Evolutionary conservation across 75 land plant species (phyloP).

Genomic region (Isoetes taiwanensis): DNA sequence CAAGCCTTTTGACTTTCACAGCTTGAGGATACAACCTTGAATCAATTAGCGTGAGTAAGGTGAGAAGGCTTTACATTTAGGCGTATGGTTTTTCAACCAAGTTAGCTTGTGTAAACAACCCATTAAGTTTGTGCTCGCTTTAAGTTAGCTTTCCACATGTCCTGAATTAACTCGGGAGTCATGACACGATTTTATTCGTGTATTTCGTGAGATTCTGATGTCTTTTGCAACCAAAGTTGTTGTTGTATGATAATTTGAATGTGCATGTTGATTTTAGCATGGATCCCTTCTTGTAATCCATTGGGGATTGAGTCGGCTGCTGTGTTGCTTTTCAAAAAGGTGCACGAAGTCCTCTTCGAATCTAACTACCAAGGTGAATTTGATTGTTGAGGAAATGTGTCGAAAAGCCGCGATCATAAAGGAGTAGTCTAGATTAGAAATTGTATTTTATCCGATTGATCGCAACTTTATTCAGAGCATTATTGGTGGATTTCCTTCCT

Average conservation of each 20-base stretch:
- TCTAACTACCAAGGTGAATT: neutral
- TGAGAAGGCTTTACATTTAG: too few species aligned
- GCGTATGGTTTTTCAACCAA: neutral
- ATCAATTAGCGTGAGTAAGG: too few species aligned
- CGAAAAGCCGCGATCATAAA: too few species aligned
- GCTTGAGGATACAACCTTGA: too few species aligned
- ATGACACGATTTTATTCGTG: too few species aligned
- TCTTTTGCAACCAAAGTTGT: neutral
- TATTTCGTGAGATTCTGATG: too few species aligned
- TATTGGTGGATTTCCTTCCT: neutral
- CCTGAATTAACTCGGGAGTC: too few species aligned
- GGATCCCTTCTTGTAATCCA: neutral
- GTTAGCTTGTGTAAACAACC: neutral
- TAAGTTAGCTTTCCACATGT: too few species aligned
- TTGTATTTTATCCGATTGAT: neutral
- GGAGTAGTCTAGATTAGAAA: neutral
- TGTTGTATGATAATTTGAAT: neutral
- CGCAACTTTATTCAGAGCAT: neutral
- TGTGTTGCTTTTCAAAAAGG: neutral
- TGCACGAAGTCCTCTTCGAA: neutral
- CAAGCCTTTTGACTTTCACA: neutral
- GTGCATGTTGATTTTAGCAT: neutral
- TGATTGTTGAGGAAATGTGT: neutral
- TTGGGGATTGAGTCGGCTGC: slow-evolving; percentile 5
- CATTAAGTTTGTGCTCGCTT: too few species aligned